These are phyloP conservation scores for Tolypocladium endophyticum DNA, from an alignment of 2,329 filamentous ascomycete species.

Conservation along the genomic window DNA sequence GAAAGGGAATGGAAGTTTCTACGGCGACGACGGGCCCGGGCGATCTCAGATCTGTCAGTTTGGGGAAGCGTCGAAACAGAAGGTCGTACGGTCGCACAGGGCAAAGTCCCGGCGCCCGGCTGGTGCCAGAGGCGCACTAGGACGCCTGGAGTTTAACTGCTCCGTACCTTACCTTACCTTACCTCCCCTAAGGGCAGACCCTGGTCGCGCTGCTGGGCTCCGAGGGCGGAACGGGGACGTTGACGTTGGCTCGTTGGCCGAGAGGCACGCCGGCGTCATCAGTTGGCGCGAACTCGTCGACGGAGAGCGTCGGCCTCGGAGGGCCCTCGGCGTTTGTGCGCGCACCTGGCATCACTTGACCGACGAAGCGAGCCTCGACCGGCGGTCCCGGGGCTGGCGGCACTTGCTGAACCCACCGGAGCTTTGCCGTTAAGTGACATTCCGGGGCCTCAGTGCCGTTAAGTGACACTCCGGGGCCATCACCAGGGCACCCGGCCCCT, in stretches of 20 bases:
- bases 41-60: background rate
- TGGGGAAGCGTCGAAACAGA: background rate
- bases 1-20: background rate
- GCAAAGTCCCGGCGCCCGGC: background rate
- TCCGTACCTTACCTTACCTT: no score
- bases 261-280: background rate
- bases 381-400: background rate
- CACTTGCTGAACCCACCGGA: background rate
- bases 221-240: background rate
- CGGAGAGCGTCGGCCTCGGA: background rate
- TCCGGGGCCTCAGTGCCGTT: slow-evolving; percentile 1
- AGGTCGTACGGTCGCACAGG: background rate
- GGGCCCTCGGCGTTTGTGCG: background rate
- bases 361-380: background rate
- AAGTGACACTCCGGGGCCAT: slow-evolving; percentile 1
- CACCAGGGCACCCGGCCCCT: background rate
- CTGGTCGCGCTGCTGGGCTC: background rate
- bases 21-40: background rate
- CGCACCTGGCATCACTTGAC: background rate
- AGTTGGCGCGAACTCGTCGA: no score
- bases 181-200: no score
- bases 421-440: slow-evolving; percentile 7
- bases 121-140: background rate
- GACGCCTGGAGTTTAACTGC: background rate
- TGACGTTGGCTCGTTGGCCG: background rate